These are phyloP conservation scores for Coleophoma eucalyptorum DNA, from an alignment of 2,329 filamentous ascomycete species.

Conservation along the genomic window DNA sequence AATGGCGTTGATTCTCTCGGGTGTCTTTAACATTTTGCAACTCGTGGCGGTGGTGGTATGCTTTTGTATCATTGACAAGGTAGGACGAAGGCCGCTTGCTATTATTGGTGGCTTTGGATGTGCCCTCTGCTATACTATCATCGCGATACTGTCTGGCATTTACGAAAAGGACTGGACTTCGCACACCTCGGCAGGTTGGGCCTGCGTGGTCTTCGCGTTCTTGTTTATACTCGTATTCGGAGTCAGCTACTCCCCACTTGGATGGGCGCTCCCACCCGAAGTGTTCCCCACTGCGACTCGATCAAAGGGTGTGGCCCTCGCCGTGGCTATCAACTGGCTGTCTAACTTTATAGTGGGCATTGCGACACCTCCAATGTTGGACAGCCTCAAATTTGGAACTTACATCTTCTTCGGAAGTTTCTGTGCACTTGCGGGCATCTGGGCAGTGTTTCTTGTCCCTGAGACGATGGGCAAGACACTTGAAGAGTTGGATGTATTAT, in stretches of 20 bases:
- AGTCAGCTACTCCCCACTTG: constrained; percentile 2
- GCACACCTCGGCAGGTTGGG: constrained; percentile 48
- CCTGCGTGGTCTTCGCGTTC: constrained; percentile 49
- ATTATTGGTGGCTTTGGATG: constrained; percentile 39
- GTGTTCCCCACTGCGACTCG: constrained; percentile 56
- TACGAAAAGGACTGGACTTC: constrained; percentile 44
- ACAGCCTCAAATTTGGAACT: constrained; percentile 49
- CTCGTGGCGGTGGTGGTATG: constrained; percentile 40
- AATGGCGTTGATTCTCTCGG: not conserved
- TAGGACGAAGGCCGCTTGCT: constrained; percentile 41
- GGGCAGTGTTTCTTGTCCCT: constrained; percentile 48
- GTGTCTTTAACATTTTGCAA: constrained; percentile 41
- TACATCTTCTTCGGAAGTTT: constrained; percentile 52
- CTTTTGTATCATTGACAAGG: constrained; percentile 42
- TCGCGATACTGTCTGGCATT: constrained; percentile 49
- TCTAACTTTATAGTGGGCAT: constrained; percentile 33
- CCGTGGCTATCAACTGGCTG: constrained; percentile 60
- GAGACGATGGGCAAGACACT: constrained; percentile 36
- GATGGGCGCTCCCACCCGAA: constrained; percentile 42
- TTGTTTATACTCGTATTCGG: constrained; percentile 59
- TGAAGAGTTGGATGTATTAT: constrained; percentile 46
- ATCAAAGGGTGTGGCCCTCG: constrained; percentile 61
- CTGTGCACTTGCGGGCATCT: constrained; percentile 40
- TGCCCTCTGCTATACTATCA: constrained; percentile 41
- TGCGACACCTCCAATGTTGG: constrained; percentile 58